phyloP scores from a whole-genome alignment of 2,329 filamentous ascomycete species.

The Pestalotiopsis sp. region DNA sequence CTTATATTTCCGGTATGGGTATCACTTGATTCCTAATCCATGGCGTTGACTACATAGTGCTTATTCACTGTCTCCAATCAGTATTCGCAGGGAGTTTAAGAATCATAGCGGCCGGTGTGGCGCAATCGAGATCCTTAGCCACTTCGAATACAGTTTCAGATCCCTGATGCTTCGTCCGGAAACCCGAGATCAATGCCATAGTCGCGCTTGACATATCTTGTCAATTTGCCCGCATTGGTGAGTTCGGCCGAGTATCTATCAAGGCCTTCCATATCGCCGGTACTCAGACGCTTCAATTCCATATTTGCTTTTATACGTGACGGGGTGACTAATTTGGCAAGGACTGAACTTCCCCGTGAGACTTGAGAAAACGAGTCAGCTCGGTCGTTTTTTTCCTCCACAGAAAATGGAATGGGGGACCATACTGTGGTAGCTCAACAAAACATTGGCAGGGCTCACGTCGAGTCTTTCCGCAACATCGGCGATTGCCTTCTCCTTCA shows the following conservation, averaged over 20 bases:
- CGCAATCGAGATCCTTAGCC: too few species aligned
- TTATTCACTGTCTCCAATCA: too few species aligned
- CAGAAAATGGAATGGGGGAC: background rate
- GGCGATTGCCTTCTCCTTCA: background rate
- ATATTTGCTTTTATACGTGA: background rate
- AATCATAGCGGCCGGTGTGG: too few species aligned
- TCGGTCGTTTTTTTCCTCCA: background rate
- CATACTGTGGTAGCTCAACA: background rate
- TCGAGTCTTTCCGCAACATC: background rate
- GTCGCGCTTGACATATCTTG: background rate
- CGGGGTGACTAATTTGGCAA: background rate
- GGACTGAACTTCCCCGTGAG: background rate
- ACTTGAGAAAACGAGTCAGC: background rate
- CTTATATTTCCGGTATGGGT: too few species aligned
- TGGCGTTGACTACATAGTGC: too few species aligned
- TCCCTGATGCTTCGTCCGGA: background rate
- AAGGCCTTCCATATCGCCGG: background rate
- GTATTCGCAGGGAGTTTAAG: too few species aligned
- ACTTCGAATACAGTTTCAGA: background rate
- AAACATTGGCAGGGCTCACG: background rate
- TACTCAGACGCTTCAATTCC: background rate
- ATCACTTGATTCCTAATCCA: too few species aligned
- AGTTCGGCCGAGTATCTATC: background rate
- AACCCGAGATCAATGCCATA: background rate
- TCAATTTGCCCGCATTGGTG: background rate